Evolutionary conservation across 176 grass and related monocot genomes (phyloP).

Genomic region (Cenchrus americanus): DNA sequence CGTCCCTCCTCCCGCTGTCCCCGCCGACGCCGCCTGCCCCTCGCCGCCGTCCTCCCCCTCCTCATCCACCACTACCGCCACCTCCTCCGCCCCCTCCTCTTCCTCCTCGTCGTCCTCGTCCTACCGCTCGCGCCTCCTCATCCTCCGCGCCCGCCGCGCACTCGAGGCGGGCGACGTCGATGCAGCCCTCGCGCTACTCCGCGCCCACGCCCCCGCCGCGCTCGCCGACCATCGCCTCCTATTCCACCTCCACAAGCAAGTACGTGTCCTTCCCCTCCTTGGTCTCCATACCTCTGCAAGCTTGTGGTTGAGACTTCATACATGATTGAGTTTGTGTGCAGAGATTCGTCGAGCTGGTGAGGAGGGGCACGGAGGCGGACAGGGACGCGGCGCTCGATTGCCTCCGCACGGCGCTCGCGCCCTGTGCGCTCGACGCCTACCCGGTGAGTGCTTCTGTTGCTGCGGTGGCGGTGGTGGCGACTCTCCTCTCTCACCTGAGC

Average conservation of each 20-base stretch:
- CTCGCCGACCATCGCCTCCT: conserved; percentile 86
- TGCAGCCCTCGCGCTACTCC: conserved; percentile 71
- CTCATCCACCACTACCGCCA: conserved; percentile 39
- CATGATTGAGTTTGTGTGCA: conserved; percentile 33
- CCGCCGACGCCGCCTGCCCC: conserved; percentile 26
- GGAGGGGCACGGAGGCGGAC: conserved; percentile 74
- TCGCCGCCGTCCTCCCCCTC: conserved; percentile 56
- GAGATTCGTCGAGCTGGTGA: conserved; percentile 94
- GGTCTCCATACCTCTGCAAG: neutral
- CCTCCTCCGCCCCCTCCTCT: conserved; percentile 36
- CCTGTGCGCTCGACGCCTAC: conserved; percentile 91
- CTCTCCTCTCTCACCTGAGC: neutral
- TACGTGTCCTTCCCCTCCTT: conserved; percentile 20
- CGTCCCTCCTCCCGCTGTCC: conserved; percentile 10
- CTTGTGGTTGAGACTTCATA: neutral
- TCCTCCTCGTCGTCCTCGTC: conserved; percentile 38
- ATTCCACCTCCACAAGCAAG: conserved; percentile 96
- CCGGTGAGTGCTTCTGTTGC: conserved; percentile 61
- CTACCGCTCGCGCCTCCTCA: conserved; percentile 66
- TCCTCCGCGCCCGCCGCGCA: conserved; percentile 55
- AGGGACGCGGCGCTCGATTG: conserved; percentile 73
- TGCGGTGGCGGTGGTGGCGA: neutral
- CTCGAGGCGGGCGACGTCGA: conserved; percentile 84
- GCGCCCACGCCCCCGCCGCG: conserved; percentile 61
- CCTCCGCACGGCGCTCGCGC: conserved; percentile 76